Percentiles rank a stretch among this genome's conserved stretches.
Evolutionary conservation across 129 eudicot species (phyloP).

Genomic region (Cynara cardunculus): DNA sequence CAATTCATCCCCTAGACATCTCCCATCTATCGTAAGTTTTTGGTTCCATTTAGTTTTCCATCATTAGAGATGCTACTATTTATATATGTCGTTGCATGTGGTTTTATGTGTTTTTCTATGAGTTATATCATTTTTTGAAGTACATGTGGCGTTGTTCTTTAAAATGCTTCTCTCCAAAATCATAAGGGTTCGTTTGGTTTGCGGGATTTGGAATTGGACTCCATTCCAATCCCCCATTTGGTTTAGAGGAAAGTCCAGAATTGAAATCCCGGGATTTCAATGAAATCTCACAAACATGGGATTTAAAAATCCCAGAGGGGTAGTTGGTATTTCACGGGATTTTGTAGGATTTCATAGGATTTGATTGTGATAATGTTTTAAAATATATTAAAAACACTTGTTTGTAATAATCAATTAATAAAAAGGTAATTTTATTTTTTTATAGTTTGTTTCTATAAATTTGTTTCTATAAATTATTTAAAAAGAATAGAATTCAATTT

Average conservation of each 20-base stretch:
- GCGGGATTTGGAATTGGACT: not conserved
- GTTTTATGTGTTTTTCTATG: not conserved
- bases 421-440: not conserved
- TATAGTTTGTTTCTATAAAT: not conserved
- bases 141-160: not conserved
- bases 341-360: not conserved
- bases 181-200: not conserved
- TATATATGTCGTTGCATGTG: not conserved
- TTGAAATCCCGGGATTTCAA: not conserved
- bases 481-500: not conserved
- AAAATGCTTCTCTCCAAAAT: not conserved
- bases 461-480: not conserved
- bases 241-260: not conserved
- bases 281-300: not conserved
- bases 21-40: conserved; percentile 38
- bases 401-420: not conserved
- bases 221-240: not conserved
- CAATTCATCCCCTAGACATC: conserved; percentile 50
- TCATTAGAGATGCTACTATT: not conserved
- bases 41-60: not conserved
- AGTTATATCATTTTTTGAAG: not conserved
- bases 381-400: not conserved
- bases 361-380: not conserved
- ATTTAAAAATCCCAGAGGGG: not conserved
- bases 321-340: not conserved